Evolutionary conservation across 2,329 filamentous ascomycete genomes (phyloP).

Genomic region (Neonectria hederae): DNA sequence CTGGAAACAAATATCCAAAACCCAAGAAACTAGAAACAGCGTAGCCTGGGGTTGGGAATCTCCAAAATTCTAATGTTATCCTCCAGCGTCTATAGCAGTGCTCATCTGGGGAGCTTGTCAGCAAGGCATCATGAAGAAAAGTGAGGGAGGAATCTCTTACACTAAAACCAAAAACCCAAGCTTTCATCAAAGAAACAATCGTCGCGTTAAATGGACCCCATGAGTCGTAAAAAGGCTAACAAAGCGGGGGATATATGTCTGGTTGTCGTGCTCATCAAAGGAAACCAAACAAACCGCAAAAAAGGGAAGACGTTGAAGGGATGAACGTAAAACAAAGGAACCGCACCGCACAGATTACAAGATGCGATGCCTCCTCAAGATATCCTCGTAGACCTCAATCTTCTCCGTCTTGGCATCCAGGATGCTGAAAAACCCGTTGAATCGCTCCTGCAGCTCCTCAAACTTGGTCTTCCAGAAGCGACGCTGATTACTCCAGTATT

Average conservation of each 20-base stretch:
- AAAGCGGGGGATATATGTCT: not conserved
- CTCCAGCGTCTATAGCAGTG: not conserved
- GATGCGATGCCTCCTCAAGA: constrained; percentile 45
- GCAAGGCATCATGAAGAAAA: not conserved
- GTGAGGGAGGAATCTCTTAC: not conserved
- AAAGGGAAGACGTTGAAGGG: not conserved
- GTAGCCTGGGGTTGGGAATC: not conserved
- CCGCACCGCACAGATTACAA: constrained; percentile 29
- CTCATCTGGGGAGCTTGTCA: not conserved
- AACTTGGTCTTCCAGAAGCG: constrained; percentile 46
- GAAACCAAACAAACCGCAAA: constrained; percentile 7
- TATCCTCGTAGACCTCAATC: constrained; percentile 48
- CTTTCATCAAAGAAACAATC: not conserved
- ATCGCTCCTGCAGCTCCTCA: constrained; percentile 38
- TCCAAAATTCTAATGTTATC: not conserved
- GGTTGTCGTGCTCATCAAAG: constrained; percentile 10
- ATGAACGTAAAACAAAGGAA: not conserved
- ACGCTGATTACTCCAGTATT: constrained; percentile 48
- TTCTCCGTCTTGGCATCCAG: constrained; percentile 46
- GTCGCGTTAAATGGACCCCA: not conserved
- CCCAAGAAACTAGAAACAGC: not conserved
- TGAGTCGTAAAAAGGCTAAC: not conserved
- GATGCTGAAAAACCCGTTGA: constrained; percentile 43
- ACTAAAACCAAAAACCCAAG: not conserved
- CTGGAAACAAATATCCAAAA: not conserved